Conservation (phyloP, 148 eudicot species). For the Drosera capensis region DNA sequence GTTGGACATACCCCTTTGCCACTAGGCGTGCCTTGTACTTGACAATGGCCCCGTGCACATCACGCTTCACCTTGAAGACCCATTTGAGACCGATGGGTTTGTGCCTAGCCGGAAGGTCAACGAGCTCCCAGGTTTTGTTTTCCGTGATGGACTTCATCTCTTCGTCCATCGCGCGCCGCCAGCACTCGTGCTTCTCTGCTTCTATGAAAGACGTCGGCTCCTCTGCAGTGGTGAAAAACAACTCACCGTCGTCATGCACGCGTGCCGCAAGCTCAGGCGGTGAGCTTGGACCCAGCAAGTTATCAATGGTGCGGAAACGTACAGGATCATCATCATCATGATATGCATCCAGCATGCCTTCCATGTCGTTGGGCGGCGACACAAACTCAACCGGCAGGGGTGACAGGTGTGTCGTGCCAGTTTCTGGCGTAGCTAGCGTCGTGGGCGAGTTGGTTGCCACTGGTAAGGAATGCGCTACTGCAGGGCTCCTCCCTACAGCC, state of each 20-base stretch:
- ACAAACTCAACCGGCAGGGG: no score
- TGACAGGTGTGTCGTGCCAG: no score
- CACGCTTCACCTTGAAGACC: slow-evolving; percentile 1
- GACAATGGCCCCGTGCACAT: background rate
- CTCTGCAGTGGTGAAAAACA: background rate
- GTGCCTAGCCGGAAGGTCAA: background rate
- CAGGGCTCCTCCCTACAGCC: background rate
- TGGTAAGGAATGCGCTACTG: no score
- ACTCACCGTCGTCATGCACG: background rate
- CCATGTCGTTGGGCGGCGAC: no score
- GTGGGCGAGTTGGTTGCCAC: no score
- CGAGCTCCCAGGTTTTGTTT: slow-evolving; percentile 7
- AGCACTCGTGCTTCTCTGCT: slow-evolving; percentile 1
- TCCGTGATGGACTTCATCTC: slow-evolving; percentile 4
- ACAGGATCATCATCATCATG: no score
- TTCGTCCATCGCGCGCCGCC: slow-evolving; percentile 5
- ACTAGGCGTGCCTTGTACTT: slow-evolving; percentile 9
- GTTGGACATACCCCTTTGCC: slow-evolving; percentile 3
- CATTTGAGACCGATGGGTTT: background rate
- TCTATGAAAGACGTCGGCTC: background rate
- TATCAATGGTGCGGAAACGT: no score
- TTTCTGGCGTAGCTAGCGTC: no score
- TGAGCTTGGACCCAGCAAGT: background rate
- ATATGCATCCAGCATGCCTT: no score
- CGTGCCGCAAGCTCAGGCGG: no score